These are phyloP conservation scores for Saccharomyces jurei DNA, from an alignment of 805 yeast species.

Conservation along the genomic window DNA sequence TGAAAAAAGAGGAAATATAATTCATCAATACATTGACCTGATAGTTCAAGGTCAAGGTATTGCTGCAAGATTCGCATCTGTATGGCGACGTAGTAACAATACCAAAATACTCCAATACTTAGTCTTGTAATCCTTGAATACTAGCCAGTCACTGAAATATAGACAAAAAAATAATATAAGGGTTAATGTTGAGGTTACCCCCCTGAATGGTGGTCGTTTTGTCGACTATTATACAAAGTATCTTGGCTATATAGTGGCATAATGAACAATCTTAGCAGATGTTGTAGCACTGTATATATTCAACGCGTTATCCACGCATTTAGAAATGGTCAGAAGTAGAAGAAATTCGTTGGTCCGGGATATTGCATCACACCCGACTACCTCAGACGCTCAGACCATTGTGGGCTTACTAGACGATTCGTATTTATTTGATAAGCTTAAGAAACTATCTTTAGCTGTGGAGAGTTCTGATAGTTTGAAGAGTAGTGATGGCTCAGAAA, in stretches of 20 bases:
- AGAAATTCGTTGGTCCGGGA: slow-evolving; percentile 55
- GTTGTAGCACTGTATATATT: background rate
- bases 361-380: slow-evolving; percentile 42
- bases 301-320: background rate
- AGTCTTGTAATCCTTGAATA: background rate
- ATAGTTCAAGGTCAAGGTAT: background rate
- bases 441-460: slow-evolving; percentile 12
- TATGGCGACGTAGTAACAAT: too few species aligned
- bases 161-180: too few species aligned
- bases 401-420: slow-evolving; percentile 24
- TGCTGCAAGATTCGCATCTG: background rate
- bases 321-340: slow-evolving; percentile 35
- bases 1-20: background rate
- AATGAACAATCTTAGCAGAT: background rate
- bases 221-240: background rate
- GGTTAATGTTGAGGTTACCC: background rate
- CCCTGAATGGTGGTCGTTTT: background rate
- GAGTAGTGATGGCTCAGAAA: background rate
- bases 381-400: slow-evolving; percentile 9
- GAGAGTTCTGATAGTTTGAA: background rate
- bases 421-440: slow-evolving; percentile 17
- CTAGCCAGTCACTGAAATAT: too few species aligned
- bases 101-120: background rate
- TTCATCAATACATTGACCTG: background rate
- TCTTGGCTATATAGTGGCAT: background rate